phyloP scores from a whole-genome alignment of 163 green algal species.

The Botryococcus braunii region DNA sequence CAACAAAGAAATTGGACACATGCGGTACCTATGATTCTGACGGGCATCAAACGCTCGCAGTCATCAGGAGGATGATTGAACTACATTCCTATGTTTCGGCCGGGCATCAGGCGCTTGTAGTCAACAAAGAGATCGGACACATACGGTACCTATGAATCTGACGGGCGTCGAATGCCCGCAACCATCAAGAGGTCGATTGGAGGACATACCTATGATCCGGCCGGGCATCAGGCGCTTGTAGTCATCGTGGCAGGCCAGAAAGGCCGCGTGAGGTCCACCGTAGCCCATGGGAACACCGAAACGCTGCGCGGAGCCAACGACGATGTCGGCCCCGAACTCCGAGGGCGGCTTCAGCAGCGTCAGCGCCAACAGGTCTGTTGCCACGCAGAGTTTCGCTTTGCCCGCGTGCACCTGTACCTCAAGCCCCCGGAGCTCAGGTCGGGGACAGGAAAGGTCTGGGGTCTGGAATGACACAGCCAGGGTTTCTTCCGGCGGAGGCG shows the following conservation, averaged over 20 bases:
- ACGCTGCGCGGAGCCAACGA: constrained; percentile 88
- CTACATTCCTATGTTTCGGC: constrained; percentile 97
- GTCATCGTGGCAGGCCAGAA: constrained; percentile 90
- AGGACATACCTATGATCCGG: constrained; percentile 80
- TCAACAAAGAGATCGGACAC: no score
- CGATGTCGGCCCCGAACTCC: constrained; percentile 97
- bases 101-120: constrained; percentile 92
- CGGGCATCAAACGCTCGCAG: no score
- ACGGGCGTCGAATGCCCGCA: no score
- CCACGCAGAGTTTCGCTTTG: constrained; percentile 76
- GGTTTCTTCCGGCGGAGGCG: no score
- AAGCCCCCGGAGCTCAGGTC: no score
- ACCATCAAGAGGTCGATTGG: background rate
- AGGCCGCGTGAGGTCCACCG: constrained; percentile 93
- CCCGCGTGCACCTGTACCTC: constrained; percentile 49
- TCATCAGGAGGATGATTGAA: no score
- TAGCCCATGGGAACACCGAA: constrained; percentile 95
- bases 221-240: constrained; percentile 94
- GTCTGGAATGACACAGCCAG: no score
- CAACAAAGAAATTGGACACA: no score
- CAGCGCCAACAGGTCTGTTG: constrained; percentile 92
- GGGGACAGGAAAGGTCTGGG: no score
- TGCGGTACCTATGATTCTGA: no score
- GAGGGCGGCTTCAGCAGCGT: constrained; percentile 86
- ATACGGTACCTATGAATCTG: no score